These are phyloP conservation scores for Zarea fungicola DNA, from an alignment of 2,329 filamentous ascomycete species.

Conservation along the genomic window DNA sequence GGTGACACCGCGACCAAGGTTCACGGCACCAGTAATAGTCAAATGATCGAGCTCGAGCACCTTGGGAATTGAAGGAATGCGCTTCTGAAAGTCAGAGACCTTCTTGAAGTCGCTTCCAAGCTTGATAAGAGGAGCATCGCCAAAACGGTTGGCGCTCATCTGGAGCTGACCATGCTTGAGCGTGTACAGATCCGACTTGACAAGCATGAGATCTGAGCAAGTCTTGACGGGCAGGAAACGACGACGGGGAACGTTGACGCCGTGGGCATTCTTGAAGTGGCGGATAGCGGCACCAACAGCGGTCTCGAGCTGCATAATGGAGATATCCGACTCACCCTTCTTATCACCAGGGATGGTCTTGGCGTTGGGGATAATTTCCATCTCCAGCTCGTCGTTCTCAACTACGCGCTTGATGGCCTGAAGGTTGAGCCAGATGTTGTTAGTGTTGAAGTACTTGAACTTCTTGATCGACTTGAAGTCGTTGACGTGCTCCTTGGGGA, in stretches of 20 bases:
- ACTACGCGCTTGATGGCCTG: conserved; percentile 97
- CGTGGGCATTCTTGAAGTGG: conserved; percentile 97
- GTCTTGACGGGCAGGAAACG: conserved; percentile 99
- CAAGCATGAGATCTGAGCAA: conserved; percentile 97
- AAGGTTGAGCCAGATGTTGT: conserved; percentile 99
- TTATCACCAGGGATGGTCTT: conserved; percentile 98
- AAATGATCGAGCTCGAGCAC: conserved; percentile 91
- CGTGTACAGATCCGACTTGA: conserved; percentile 99
- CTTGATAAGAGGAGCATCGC: conserved; percentile 96
- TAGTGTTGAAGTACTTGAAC: conserved; percentile 99
- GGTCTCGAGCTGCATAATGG: conserved; percentile 96
- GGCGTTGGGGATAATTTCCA: conserved; percentile 99
- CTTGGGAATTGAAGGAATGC: conserved; percentile 81
- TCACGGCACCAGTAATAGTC: conserved; percentile 95
- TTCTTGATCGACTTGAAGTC: conserved; percentile 99
- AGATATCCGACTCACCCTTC: conserved; percentile 98
- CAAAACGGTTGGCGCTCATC: conserved; percentile 94
- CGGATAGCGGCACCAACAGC: conserved; percentile 97
- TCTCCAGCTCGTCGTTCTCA: conserved; percentile 95
- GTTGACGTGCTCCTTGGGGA: conserved; percentile 99
- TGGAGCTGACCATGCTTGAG: conserved; percentile 97
- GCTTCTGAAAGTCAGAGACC: conserved; percentile 92
- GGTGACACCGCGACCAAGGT: conserved; percentile 90
- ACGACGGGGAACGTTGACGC: conserved; percentile 95
- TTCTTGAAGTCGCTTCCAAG: conserved; percentile 99